Conservation (phyloP, 2,329 filamentous ascomycete genomes). For the Balansia obtecta region DNA sequence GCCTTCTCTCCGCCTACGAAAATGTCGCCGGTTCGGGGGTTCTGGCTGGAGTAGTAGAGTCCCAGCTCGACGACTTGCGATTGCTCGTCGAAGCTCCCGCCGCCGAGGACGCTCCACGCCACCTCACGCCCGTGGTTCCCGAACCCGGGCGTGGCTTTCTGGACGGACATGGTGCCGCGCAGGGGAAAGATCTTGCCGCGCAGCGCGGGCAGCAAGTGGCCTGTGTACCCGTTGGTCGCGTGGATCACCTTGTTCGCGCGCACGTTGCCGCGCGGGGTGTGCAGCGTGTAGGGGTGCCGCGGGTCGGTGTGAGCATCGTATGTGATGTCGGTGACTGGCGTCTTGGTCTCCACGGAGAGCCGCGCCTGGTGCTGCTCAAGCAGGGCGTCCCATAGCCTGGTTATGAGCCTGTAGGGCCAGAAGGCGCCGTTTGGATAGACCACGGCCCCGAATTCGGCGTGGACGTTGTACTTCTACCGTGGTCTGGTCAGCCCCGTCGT, state of each 20-base stretch:
- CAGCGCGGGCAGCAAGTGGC: constrained; percentile 36
- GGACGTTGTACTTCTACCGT: constrained; percentile 12
- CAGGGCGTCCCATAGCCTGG: constrained; percentile 25
- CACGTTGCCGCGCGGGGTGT: constrained; percentile 32
- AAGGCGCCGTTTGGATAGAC: constrained; percentile 25
- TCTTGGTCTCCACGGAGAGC: constrained; percentile 25
- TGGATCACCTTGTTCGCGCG: constrained; percentile 37
- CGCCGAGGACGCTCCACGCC: constrained; percentile 35
- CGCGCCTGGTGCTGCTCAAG: constrained; percentile 15
- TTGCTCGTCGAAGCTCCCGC: constrained; percentile 30
- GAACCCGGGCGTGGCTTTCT: constrained; percentile 24
- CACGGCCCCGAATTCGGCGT: constrained; percentile 18
- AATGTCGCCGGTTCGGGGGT: constrained; percentile 24
- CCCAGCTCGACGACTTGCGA: constrained; percentile 25
- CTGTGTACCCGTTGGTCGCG: constrained; percentile 40
- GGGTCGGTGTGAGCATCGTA: constrained; percentile 8
- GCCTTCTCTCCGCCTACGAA: constrained; percentile 40
- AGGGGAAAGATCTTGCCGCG: constrained; percentile 29
- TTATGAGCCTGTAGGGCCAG: constrained; percentile 36
- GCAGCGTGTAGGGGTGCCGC: constrained; percentile 24
- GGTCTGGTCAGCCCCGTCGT: not conserved
- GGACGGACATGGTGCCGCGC: constrained; percentile 35
- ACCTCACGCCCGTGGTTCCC: constrained; percentile 14
- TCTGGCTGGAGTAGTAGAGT: constrained; percentile 15
- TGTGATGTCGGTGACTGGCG: constrained; percentile 16